Evolutionary conservation across 371 early-diverging fungal genomes (phyloP).

Genomic region (Apophysomyces ossiformis): DNA sequence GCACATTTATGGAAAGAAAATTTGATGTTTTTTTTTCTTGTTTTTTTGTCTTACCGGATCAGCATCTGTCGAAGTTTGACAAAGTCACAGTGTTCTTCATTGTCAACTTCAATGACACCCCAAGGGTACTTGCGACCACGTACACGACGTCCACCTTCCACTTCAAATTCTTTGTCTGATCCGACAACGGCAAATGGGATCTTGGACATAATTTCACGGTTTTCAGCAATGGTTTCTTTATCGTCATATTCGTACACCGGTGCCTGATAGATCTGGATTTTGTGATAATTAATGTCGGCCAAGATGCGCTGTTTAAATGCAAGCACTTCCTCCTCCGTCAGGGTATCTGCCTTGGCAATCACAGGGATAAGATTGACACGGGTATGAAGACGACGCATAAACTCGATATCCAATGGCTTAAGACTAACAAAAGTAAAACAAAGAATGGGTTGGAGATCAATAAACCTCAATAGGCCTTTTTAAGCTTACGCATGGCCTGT

Average conservation of each 20-base stretch:
- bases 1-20: not conserved
- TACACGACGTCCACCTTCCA: conserved; percentile 82
- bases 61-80: conserved; percentile 93
- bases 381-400: conserved; percentile 93
- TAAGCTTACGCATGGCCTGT: conserved; percentile 85
- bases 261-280: conserved; percentile 94
- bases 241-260: conserved; percentile 92
- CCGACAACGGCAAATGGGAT: conserved; percentile 98
- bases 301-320: conserved; percentile 92
- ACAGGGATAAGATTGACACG: conserved; percentile 98
- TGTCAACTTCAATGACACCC: conserved; percentile 96
- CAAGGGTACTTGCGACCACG: conserved; percentile 96
- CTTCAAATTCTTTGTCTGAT: conserved; percentile 87
- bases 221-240: conserved; percentile 92
- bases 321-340: conserved; percentile 94
- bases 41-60: conserved; percentile 54
- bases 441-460: not conserved
- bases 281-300: conserved; percentile 91
- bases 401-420: conserved; percentile 94
- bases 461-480: not conserved
- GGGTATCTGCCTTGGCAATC: conserved; percentile 97
- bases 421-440: conserved; percentile 43
- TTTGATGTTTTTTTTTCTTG: not conserved
- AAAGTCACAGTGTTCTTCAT: conserved; percentile 92
- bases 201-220: conserved; percentile 92